Base-by-base conservation (phyloP, 2,329 filamentous ascomycete genomes). In the Talaromyces sp. region DNA sequence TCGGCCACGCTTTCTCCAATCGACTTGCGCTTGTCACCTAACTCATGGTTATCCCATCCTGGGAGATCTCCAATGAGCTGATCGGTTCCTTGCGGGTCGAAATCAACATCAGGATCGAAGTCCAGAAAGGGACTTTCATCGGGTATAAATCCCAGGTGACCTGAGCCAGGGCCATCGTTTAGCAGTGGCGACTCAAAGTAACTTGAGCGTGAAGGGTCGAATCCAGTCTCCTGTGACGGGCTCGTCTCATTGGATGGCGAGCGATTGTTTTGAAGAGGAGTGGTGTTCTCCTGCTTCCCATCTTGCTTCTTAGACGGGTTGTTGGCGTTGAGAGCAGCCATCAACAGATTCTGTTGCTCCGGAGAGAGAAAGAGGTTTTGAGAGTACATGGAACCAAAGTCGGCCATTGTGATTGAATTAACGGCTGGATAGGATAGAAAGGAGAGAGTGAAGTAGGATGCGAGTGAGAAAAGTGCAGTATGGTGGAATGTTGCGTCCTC, bases 81-180 rank as follows among this genome's bases (percentile, higher is more conserved):
- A 59, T 83, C 81, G 41, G 86, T 82, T 19, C 80, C 81, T 59
- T 80, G 80, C 62, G 85, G 75, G 61, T 91, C 87, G 65, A 93
- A 93, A 62, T 93, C 90, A 61, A 91, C 86, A 53, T 90, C 87
- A 65, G 89, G 88, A 66, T 89, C 87, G 68, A 92, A 95, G 71
- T 96, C 91, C 61, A 96, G 81, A 70, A 88, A 93, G 0, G 93
- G 91, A 64, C 89, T 95, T 55, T 92, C 89, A 32, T 91, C 86
- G 13, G 74, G 68, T 11, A 72, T 72, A 60, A 86, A 83, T 64
- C 79, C 82, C 59, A 85, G 72, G 27, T 75, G 75, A 35, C 80
- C 78, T 2, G 78, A 76, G 46, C 76, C 78, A 17, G 77, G 75
- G 60, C 75, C 70, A 61, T 79, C 61, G 52, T 69, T 65, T 19